Percentiles rank a stretch among this genome's conserved stretches.
phyloP scores from a whole-genome alignment of 192 early-diverging fungal genomes.

The Backusella parvicylindrica region DNA sequence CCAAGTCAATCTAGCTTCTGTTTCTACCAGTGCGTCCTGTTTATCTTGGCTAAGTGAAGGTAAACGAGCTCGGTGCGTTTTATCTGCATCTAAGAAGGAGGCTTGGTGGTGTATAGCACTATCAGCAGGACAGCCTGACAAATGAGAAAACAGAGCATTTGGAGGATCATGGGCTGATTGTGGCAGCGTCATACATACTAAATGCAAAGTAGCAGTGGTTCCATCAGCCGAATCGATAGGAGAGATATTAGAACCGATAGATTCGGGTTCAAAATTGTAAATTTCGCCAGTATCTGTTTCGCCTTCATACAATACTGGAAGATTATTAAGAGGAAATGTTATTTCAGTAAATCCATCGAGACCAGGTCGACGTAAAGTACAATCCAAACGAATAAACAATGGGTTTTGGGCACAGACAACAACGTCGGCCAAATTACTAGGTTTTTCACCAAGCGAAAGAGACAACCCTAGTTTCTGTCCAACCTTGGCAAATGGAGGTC shows the following conservation, averaged over 20 bases:
- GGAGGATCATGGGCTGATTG: conserved; percentile 29
- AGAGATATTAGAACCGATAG: conserved; percentile 56
- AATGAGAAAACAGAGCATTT: conserved; percentile 17
- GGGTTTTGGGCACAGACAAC: conserved; percentile 65
- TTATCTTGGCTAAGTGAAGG: conserved; percentile 40
- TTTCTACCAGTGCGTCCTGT: conserved; percentile 55
- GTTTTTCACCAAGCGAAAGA: conserved; percentile 34
- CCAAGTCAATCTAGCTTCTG: conserved; percentile 52
- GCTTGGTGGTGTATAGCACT: conserved; percentile 1
- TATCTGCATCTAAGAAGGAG: conserved; percentile 34
- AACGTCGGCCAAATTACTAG: conserved; percentile 37
- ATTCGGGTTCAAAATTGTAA: conserved; percentile 56
- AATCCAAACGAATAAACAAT: conserved; percentile 67
- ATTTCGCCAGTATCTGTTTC: conserved; percentile 23
- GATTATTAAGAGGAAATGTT: conserved; percentile 48
- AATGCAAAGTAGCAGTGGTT: conserved; percentile 61
- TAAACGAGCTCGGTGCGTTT: conserved; percentile 32
- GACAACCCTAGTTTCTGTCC: conserved; percentile 23
- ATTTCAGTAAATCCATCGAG: conserved; percentile 37
- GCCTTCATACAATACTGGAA: conserved; percentile 64
- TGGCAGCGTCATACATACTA: conserved; percentile 66
- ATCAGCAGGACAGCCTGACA: conserved; percentile 7
- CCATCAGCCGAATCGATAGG: conserved; percentile 68
- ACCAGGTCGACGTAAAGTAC: conserved; percentile 54
- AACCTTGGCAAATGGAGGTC: conserved; percentile 42